phyloP scores from a whole-genome alignment of 1,284 basidiomycete species.

The Taiwanofungus camphoratus region DNA sequence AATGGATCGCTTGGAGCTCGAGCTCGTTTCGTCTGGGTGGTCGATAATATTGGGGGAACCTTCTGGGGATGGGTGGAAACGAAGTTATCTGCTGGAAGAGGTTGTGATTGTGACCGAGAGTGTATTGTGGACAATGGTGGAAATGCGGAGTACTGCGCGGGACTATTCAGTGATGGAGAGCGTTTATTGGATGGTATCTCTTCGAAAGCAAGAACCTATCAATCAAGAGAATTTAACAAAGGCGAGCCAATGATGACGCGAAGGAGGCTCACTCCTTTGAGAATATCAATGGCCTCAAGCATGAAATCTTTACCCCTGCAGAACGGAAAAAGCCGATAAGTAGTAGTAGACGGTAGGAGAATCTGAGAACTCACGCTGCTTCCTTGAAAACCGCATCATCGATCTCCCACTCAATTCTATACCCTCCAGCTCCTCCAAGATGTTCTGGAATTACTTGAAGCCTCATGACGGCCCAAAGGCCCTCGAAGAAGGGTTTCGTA shows the following conservation, averaged over 20 bases:
- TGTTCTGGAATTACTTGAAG: slow-evolving; percentile 66
- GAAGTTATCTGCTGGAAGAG: slow-evolving; percentile 34
- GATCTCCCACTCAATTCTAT: slow-evolving; percentile 70
- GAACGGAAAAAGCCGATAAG: slow-evolving; percentile 15
- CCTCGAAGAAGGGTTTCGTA: slow-evolving; percentile 74
- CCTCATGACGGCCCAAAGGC: slow-evolving; percentile 69
- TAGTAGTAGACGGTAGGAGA: slow-evolving; percentile 13
- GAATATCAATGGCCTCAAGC: slow-evolving; percentile 72
- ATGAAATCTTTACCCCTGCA: slow-evolving; percentile 78
- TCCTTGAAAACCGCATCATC: slow-evolving; percentile 83
- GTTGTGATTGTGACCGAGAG: slow-evolving; percentile 51
- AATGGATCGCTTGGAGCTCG: slow-evolving; percentile 77
- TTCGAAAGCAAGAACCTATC: slow-evolving; percentile 51
- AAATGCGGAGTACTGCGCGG: slow-evolving; percentile 30
- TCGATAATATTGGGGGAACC: slow-evolving; percentile 33
- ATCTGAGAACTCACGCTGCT: slow-evolving; percentile 56
- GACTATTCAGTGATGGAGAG: slow-evolving; percentile 31
- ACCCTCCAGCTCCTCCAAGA: slow-evolving; percentile 64
- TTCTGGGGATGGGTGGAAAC: slow-evolving; percentile 30
- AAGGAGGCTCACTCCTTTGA: slow-evolving; percentile 66
- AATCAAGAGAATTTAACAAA: slow-evolving; percentile 2
- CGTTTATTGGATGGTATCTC: slow-evolving; percentile 44
- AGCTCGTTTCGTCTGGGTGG: slow-evolving; percentile 50
- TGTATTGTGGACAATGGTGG: slow-evolving; percentile 35
- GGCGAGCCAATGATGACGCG: slow-evolving; percentile 8